Evolutionary conservation across 805 yeast species (phyloP).

Genomic region (Suhomyces faveliae): DNA sequence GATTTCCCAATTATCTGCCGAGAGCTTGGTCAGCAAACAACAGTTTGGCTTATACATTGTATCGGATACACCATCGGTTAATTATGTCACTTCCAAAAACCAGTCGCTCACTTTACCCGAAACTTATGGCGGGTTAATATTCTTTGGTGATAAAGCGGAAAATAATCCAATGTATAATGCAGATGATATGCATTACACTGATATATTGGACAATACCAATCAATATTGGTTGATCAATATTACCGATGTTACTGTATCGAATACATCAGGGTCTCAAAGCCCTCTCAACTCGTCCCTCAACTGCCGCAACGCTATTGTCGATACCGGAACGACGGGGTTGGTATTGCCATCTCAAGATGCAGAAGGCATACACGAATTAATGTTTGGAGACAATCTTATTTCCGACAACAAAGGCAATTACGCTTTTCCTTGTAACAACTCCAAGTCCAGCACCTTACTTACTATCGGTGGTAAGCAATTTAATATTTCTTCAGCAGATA

Average conservation of each 20-base stretch:
- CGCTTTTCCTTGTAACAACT: conserved; percentile 57
- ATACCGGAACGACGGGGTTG: conserved; percentile 66
- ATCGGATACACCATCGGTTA: conserved; percentile 13
- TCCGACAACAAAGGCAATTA: conserved; percentile 58
- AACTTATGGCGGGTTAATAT: conserved; percentile 26
- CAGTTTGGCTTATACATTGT: conserved; percentile 36
- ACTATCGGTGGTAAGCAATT: conserved; percentile 46
- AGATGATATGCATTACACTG: conserved; percentile 39
- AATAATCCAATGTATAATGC: conserved; percentile 13
- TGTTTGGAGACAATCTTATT: conserved; percentile 47
- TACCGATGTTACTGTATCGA: conserved; percentile 31
- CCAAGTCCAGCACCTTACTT: conserved; percentile 31
- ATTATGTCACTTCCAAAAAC: conserved; percentile 15
- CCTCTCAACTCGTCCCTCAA: neutral
- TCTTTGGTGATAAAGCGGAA: conserved; percentile 24
- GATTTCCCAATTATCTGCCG: conserved; percentile 36
- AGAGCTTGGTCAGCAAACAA: conserved; percentile 32
- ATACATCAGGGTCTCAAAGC: conserved; percentile 13
- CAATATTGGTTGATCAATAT: conserved; percentile 55
- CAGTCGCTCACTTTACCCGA: conserved; percentile 28
- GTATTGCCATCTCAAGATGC: conserved; percentile 59
- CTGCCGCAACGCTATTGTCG: conserved; percentile 50
- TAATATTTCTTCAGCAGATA: conserved; percentile 42
- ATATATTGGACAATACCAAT: conserved; percentile 30
- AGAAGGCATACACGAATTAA: conserved; percentile 39